These are phyloP conservation scores for Acanthochlamys bracteata DNA, from an alignment of 106 monocot genomes.

Conservation along the genomic window DNA sequence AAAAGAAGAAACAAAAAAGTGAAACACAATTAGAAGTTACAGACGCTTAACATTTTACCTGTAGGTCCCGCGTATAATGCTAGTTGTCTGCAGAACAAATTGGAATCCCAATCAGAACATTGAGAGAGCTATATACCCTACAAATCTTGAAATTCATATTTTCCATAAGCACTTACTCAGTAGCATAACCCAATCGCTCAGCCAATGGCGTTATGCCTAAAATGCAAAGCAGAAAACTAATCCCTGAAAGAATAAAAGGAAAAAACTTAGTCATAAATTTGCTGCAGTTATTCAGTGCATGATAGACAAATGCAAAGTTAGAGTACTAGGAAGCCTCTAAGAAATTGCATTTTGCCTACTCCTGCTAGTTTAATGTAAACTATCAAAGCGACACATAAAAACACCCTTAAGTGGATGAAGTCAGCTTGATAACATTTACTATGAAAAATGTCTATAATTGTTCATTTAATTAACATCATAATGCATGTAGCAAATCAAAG, in stretches of 20 bases:
- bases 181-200: slow-evolving; percentile 87
- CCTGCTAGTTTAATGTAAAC: no score
- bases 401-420: no score
- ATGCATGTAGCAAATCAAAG: background rate
- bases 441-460: no score
- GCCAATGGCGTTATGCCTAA: slow-evolving; percentile 76
- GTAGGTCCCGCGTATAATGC: slow-evolving; percentile 87
- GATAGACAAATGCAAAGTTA: background rate
- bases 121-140: background rate
- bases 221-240: slow-evolving; percentile 71
- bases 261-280: background rate
- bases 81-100: slow-evolving; percentile 63
- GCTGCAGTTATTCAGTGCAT: background rate
- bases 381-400: no score
- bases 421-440: no score
- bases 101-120: slow-evolving; percentile 5
- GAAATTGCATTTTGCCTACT: no score
- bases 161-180: slow-evolving; percentile 56
- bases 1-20: no score
- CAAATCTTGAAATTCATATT: background rate
- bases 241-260: slow-evolving; percentile 29
- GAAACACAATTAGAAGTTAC: background rate
- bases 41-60: slow-evolving; percentile 28
- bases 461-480: background rate
- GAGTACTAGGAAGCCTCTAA: background rate